These are phyloP conservation scores for Venturia effusa DNA, from an alignment of 2,329 filamentous ascomycete species.

Conservation along the genomic window DNA sequence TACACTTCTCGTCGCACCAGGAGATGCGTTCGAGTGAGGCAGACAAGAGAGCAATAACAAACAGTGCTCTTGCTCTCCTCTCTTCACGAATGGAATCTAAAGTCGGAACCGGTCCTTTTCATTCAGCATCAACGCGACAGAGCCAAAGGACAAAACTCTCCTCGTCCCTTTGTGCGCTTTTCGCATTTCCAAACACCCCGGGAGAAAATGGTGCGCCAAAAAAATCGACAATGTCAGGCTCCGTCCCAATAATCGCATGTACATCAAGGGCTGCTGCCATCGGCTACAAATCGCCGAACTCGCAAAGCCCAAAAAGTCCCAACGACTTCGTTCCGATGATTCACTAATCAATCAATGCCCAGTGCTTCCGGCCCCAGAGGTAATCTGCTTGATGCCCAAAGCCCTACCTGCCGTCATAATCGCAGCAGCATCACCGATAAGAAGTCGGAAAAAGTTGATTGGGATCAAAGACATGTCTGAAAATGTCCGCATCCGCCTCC, in stretches of 20 bases:
- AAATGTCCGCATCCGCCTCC: slow-evolving; percentile 10
- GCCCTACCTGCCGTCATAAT: not conserved
- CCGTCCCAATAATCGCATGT: not conserved
- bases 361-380: not conserved
- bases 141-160: not conserved
- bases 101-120: no score
- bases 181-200: not conserved
- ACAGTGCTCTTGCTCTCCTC: no score
- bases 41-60: no score
- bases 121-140: no score
- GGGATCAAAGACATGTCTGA: slow-evolving; percentile 24
- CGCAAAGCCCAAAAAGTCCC: not conserved
- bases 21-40: no score
- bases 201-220: not conserved
- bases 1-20: no score
- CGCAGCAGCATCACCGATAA: slow-evolving; percentile 13
- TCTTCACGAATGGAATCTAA: no score
- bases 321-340: not conserved
- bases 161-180: not conserved
- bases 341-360: not conserved
- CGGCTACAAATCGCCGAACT: not conserved
- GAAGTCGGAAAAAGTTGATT: slow-evolving; percentile 27
- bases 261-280: no score
- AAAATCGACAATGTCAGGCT: not conserved
- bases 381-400: not conserved